Percentiles rank a stretch among this genome's conserved stretches.
phyloP scores from a whole-genome alignment of 768 basidiomycete genomes.

The Lentinula boryana region DNA sequence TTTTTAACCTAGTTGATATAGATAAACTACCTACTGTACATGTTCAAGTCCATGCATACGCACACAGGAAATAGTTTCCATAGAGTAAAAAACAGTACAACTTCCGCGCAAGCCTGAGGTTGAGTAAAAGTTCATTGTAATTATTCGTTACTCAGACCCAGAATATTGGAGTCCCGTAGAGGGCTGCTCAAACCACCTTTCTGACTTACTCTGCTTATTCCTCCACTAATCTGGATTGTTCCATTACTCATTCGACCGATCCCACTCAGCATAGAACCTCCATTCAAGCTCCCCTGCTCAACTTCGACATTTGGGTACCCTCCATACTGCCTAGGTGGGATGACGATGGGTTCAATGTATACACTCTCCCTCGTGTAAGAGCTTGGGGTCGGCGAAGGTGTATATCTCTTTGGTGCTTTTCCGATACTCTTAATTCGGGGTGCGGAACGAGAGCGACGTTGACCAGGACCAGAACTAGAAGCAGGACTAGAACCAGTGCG shows the following conservation, averaged over 20 bases:
- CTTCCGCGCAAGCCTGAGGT: background rate
- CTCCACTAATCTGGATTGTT: background rate
- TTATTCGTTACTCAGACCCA: constrained; percentile 21
- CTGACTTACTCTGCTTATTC: background rate
- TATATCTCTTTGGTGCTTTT: constrained; percentile 26
- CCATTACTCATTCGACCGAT: background rate
- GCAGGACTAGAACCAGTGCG: background rate
- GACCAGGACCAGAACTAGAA: background rate
- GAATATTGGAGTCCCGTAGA: constrained; percentile 26
- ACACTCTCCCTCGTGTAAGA: constrained; percentile 22
- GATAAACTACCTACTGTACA: no score
- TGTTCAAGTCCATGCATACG: no score
- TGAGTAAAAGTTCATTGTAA: background rate
- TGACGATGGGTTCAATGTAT: constrained; percentile 27
- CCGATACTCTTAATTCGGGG: constrained; percentile 36
- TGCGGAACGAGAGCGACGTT: background rate
- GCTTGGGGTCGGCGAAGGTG: constrained; percentile 25
- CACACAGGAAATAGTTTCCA: no score
- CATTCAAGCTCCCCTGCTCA: constrained; percentile 6
- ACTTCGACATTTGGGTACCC: constrained; percentile 15
- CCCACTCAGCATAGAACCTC: constrained; percentile 1
- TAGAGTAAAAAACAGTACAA: no score
- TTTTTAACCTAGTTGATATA: background rate
- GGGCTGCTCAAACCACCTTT: constrained; percentile 4
- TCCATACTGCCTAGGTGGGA: constrained; percentile 19